phyloP scores from a whole-genome alignment of 2,329 filamentous ascomycete species.

The Xylariomycetidae sp. region DNA sequence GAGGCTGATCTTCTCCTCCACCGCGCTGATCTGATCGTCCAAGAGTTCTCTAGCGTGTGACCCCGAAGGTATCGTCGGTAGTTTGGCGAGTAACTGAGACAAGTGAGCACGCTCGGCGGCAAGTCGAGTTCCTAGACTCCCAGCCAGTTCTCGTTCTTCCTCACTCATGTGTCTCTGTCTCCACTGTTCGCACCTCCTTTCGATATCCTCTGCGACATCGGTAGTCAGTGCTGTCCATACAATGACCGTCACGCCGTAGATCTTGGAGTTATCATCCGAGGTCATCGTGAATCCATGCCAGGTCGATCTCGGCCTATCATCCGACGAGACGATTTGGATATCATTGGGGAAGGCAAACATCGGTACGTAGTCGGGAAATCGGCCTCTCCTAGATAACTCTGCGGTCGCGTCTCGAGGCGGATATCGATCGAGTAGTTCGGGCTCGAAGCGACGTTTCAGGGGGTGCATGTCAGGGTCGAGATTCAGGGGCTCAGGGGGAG shows the following conservation, averaged over 20 bases:
- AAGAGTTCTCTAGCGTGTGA: conserved; percentile 75
- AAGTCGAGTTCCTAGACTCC: conserved; percentile 82
- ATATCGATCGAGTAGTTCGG: conserved; percentile 91
- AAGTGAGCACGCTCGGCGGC: conserved; percentile 85
- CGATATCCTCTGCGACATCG: conserved; percentile 77
- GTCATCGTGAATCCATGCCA: conserved; percentile 99
- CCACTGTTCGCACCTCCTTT: conserved; percentile 79
- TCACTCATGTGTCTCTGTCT: conserved; percentile 83
- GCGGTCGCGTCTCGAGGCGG: conserved; percentile 79
- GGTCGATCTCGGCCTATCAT: conserved; percentile 88
- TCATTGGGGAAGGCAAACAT: conserved; percentile 99
- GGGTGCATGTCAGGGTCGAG: conserved; percentile 92
- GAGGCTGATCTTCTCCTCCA: conserved; percentile 93
- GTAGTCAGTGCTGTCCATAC: conserved; percentile 87
- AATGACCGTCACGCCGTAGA: conserved; percentile 87
- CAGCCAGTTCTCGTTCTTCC: conserved; percentile 86
- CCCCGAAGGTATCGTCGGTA: conserved; percentile 76
- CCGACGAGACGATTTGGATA: conserved; percentile 92
- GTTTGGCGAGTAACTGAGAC: conserved; percentile 77
- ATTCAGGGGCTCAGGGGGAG: conserved; percentile 84
- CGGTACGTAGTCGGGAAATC: conserved; percentile 94
- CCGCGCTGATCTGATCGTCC: conserved; percentile 90
- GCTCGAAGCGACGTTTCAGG: conserved; percentile 88
- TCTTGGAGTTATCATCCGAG: conserved; percentile 80
- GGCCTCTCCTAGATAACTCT: conserved; percentile 73